A percentile compares a stretch with the other conserved stretches of the same genome.
phyloP scores from a whole-genome alignment of 2,329 filamentous ascomycete species.

The Pochonia chlamydosporia region DNA sequence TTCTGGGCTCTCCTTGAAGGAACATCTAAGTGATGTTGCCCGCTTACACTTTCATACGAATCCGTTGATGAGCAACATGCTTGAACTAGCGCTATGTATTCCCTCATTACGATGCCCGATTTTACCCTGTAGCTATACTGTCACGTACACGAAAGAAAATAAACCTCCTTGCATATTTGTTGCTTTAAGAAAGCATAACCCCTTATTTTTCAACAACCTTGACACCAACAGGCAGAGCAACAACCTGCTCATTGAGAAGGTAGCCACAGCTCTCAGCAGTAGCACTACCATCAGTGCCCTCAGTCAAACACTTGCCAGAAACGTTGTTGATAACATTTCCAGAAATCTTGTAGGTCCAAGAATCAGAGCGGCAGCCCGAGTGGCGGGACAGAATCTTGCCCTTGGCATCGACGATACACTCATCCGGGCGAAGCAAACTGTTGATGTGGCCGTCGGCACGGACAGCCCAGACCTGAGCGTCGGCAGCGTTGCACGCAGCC shows the following conservation, averaged over 20 bases:
- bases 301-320: slow-evolving; percentile 31
- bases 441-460: slow-evolving; percentile 26
- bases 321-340: slow-evolving; percentile 35
- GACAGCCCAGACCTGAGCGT: slow-evolving; percentile 38
- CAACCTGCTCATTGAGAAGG: slow-evolving; percentile 36
- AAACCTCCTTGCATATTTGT: too few species aligned
- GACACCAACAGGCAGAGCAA: slow-evolving; percentile 37
- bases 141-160: too few species aligned
- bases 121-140: too few species aligned
- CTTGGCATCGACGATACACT: slow-evolving; percentile 24
- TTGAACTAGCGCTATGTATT: too few species aligned
- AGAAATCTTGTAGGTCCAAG: slow-evolving; percentile 37
- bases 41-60: too few species aligned
- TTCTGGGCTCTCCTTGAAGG: too few species aligned
- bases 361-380: slow-evolving; percentile 19
- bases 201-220: slow-evolving; percentile 3
- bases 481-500: slow-evolving; percentile 28
- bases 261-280: slow-evolving; percentile 26
- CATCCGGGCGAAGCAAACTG: slow-evolving; percentile 26
- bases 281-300: slow-evolving; percentile 21
- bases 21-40: too few species aligned
- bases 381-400: slow-evolving; percentile 11
- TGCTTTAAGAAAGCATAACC: too few species aligned
- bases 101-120: too few species aligned
- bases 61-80: too few species aligned